phyloP scores from a whole-genome alignment of 2,329 filamentous ascomycete species.

The Dryadomyces quercivorus region DNA sequence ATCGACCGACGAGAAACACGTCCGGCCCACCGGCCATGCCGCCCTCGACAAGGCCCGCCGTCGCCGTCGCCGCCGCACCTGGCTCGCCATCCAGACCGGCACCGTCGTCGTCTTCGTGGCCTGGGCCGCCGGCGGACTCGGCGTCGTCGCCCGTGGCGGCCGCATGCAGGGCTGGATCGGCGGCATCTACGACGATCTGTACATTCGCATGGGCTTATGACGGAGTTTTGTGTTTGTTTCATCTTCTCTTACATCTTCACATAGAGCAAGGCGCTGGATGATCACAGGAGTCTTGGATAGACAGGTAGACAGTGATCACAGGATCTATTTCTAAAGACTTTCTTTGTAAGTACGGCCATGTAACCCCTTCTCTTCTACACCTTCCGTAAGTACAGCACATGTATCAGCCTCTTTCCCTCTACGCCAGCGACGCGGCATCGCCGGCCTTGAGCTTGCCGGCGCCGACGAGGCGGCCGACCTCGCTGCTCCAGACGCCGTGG shows the following conservation, averaged over 20 bases:
- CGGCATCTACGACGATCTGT: slow-evolving; percentile 66
- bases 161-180: slow-evolving; percentile 65
- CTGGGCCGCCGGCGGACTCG: slow-evolving; percentile 77
- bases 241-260: no score
- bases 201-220: slow-evolving; percentile 10
- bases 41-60: slow-evolving; percentile 30
- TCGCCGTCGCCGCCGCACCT: slow-evolving; percentile 44
- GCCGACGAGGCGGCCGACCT: slow-evolving; percentile 32
- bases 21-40: slow-evolving; percentile 22
- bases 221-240: not conserved
- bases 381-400: no score
- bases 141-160: slow-evolving; percentile 63
- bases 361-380: no score
- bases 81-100: slow-evolving; percentile 59
- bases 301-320: no score
- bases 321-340: no score
- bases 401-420: slow-evolving; percentile 7
- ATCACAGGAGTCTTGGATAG: no score
- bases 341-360: no score
- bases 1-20: not conserved
- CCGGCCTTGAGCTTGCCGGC: slow-evolving; percentile 45
- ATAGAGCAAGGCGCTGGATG: no score
- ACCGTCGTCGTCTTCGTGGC: slow-evolving; percentile 44
- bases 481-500: slow-evolving; percentile 67
- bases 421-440: slow-evolving; percentile 57